Evolutionary conservation across 2,329 filamentous ascomycete genomes (phyloP).

Genomic region (Verruconis gallopava): DNA sequence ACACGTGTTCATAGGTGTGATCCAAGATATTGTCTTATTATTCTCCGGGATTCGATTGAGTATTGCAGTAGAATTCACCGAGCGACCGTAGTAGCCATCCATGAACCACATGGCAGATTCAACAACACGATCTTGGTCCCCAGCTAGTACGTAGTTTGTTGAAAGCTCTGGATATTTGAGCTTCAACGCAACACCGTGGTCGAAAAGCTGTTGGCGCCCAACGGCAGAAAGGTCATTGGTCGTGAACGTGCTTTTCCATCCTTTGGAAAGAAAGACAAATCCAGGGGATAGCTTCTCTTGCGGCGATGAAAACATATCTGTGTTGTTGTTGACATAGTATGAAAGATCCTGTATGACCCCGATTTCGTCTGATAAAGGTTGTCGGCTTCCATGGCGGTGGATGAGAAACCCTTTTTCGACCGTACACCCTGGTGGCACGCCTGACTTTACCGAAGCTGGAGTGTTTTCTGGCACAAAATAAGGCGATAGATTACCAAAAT

Average conservation of each 20-base stretch:
- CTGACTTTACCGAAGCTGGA: constrained; percentile 7
- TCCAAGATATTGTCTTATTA: constrained; percentile 10
- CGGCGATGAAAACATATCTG: constrained; percentile 9
- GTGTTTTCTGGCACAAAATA: constrained; percentile 11
- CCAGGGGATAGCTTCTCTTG: constrained; percentile 5
- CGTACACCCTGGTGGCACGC: constrained; percentile 9
- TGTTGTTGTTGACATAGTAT: constrained; percentile 12
- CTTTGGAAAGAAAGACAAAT: constrained; percentile 9
- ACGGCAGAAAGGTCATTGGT: constrained; percentile 9
- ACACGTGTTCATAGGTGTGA: constrained; percentile 10
- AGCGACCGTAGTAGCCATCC: constrained; percentile 10
- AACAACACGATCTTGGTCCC: constrained; percentile 11
- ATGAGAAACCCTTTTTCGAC: constrained; percentile 10
- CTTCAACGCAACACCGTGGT: constrained; percentile 9
- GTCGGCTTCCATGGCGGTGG: constrained; percentile 10
- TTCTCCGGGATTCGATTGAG: constrained; percentile 10
- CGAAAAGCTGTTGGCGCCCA: constrained; percentile 9
- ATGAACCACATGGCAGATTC: constrained; percentile 11
- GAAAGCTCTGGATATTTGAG: constrained; percentile 10
- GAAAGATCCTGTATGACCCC: constrained; percentile 9
- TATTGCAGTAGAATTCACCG: constrained; percentile 3
- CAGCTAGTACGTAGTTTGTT: constrained; percentile 9
- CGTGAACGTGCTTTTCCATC: constrained; percentile 11
- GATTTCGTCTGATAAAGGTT: constrained; percentile 10
- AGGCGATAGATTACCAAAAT: constrained; percentile 10